A percentile compares a stretch with the other conserved stretches of the same genome.
These are phyloP conservation scores for Gossypioides kirkii DNA, from an alignment of 345 rosid species.

Conservation along the genomic window DNA sequence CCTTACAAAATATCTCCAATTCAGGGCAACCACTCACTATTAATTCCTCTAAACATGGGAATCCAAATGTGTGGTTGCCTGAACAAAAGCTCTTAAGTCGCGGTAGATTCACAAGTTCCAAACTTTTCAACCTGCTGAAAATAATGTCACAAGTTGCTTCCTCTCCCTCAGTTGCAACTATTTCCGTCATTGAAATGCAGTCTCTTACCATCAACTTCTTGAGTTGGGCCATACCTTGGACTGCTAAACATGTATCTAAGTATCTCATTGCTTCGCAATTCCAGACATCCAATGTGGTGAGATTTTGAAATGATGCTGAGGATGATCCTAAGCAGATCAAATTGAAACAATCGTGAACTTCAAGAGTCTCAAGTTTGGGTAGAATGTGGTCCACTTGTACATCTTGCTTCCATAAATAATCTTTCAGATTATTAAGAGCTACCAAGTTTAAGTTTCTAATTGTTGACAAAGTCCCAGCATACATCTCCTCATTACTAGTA, in stretches of 20 bases:
- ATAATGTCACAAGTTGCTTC: background rate
- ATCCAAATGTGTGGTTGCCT: too few species aligned
- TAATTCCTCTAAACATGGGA: too few species aligned
- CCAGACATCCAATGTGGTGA: background rate
- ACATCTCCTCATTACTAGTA: background rate
- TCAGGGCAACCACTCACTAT: background rate
- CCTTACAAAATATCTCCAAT: background rate
- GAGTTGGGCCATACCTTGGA: constrained; percentile 8
- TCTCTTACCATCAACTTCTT: background rate
- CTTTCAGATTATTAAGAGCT: background rate
- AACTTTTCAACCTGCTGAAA: background rate
- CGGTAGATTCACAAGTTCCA: background rate
- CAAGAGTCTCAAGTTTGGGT: background rate
- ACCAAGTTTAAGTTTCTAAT: background rate
- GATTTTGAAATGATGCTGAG: background rate
- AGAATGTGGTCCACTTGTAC: background rate
- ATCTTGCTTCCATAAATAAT: background rate
- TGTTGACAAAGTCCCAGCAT: background rate
- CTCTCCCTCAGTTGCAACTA: background rate
- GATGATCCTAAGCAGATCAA: background rate
- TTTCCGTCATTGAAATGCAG: constrained; percentile 6
- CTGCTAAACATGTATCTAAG: background rate
- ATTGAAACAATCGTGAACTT: background rate
- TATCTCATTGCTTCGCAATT: background rate
- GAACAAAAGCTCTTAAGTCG: background rate